Conservation (phyloP, 768 basidiomycete species). For the Arthromyces matolae region DNA sequence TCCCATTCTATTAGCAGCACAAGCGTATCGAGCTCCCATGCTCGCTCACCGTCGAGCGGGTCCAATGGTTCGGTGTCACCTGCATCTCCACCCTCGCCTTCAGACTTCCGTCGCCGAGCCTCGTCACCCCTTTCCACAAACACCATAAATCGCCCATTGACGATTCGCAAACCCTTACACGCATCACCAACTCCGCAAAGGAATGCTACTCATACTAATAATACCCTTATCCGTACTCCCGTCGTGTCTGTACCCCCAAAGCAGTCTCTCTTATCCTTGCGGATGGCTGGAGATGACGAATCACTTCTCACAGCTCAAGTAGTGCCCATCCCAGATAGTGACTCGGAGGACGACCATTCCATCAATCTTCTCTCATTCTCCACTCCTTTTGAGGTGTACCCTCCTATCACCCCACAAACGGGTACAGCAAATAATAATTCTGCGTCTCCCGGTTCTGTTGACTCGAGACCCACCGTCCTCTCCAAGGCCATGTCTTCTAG, state of each 20-base stretch:
- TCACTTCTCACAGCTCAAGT: conserved; percentile 66
- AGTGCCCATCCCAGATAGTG: conserved; percentile 74
- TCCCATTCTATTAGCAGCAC: conserved; percentile 43
- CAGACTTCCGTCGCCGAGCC: conserved; percentile 39
- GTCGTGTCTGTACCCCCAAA: conserved; percentile 36
- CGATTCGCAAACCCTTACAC: conserved; percentile 37
- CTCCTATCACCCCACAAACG: conserved; percentile 24
- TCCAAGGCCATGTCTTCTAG: conserved; percentile 64
- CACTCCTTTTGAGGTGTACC: conserved; percentile 55
- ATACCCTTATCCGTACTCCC: conserved; percentile 18
- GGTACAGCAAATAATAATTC: conserved; percentile 41
- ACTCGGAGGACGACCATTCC: conserved; percentile 62
- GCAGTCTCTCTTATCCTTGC: conserved; percentile 42
- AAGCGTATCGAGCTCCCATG: conserved; percentile 30
- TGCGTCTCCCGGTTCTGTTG: conserved; percentile 50
- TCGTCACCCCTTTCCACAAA: conserved; percentile 46
- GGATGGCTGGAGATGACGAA: conserved; percentile 38
- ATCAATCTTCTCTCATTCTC: conserved; percentile 72
- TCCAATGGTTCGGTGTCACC: conserved; percentile 32
- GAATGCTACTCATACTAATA: conserved; percentile 24
- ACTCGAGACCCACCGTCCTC: conserved; percentile 44
- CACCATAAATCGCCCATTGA: conserved; percentile 26
- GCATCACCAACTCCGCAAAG: conserved; percentile 33
- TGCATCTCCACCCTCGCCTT: conserved; percentile 40
- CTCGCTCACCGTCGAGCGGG: conserved; percentile 35